Conservation (phyloP, 805 yeast species). For the Lachancea dasiensis region DNA sequence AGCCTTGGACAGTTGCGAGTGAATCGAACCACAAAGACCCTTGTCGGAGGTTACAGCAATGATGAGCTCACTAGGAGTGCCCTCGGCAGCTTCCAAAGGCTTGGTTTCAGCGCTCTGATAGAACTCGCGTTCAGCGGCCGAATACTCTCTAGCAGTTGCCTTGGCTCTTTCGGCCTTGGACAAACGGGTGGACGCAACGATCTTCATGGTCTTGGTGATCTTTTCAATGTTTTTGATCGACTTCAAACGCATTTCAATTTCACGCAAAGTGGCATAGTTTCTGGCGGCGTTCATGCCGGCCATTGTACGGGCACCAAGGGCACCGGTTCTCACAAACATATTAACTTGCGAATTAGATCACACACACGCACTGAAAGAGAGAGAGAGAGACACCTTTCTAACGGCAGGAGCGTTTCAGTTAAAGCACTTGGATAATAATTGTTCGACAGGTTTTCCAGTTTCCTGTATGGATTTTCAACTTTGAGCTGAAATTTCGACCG, state of each 20-base stretch:
- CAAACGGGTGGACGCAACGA: slow-evolving; percentile 97
- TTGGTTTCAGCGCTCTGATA: slow-evolving; percentile 77
- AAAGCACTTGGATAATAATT: too few species aligned
- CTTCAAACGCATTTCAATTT: slow-evolving; percentile 95
- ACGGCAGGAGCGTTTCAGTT: too few species aligned
- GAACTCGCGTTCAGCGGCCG: slow-evolving; percentile 72
- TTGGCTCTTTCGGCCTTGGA: slow-evolving; percentile 94
- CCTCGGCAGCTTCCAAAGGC: slow-evolving; percentile 39
- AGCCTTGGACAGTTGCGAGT: slow-evolving; percentile 87
- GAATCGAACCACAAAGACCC: slow-evolving; percentile 98
- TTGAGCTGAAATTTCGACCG: not conserved
- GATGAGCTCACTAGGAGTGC: slow-evolving; percentile 54
- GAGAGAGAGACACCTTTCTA: too few species aligned
- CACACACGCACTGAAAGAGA: too few species aligned
- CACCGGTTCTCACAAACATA: slow-evolving; percentile 30
- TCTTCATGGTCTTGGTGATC: slow-evolving; percentile 99
- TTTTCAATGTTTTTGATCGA: slow-evolving; percentile 98
- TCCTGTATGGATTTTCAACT: not conserved
- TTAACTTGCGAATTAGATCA: too few species aligned
- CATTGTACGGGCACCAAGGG: slow-evolving; percentile 29
- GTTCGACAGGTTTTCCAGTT: not conserved
- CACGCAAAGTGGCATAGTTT: slow-evolving; percentile 97
- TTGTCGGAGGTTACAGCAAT: slow-evolving; percentile 93
- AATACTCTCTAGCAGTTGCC: slow-evolving; percentile 79
- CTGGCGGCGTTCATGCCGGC: slow-evolving; percentile 35